phyloP scores from a whole-genome alignment of 768 basidiomycete species.

The Hirschioporus abietinus region DNA sequence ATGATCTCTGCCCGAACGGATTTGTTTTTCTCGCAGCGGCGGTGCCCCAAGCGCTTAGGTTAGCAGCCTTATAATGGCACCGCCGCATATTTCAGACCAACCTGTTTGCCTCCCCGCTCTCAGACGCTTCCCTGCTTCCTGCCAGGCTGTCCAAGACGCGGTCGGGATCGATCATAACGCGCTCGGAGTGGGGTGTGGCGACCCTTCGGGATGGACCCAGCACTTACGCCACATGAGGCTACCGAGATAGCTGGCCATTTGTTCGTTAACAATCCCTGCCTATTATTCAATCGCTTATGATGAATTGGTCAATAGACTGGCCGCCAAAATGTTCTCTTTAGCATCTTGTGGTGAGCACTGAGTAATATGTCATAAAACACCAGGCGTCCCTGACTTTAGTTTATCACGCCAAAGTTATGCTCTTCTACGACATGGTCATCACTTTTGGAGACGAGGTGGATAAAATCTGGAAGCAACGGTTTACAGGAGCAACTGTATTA shows the following conservation, averaged over 20 bases:
- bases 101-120: neutral
- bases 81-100: neutral
- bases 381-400: neutral
- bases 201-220: neutral
- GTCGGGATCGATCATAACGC: neutral
- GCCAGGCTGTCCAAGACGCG: neutral
- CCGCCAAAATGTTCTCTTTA: slow-evolving; percentile 18
- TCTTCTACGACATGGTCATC: slow-evolving; percentile 19
- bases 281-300: neutral
- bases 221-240: neutral
- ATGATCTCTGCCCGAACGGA: neutral
- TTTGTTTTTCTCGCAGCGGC: neutral
- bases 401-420: slow-evolving; percentile 13
- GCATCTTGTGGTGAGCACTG: slow-evolving; percentile 16
- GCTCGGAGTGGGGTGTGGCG: neutral
- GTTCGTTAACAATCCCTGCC: neutral
- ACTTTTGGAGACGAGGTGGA: slow-evolving; percentile 19
- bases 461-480: slow-evolving; percentile 20
- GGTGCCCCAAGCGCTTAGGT: neutral
- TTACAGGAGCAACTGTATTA: slow-evolving; percentile 19
- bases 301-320: slow-evolving; percentile 8
- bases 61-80: neutral
- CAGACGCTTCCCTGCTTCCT: neutral
- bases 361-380: neutral
- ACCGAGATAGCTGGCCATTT: neutral